phyloP scores from a whole-genome alignment of 768 basidiomycete genomes.

The Tylopilus plumbeoviolaceoides region DNA sequence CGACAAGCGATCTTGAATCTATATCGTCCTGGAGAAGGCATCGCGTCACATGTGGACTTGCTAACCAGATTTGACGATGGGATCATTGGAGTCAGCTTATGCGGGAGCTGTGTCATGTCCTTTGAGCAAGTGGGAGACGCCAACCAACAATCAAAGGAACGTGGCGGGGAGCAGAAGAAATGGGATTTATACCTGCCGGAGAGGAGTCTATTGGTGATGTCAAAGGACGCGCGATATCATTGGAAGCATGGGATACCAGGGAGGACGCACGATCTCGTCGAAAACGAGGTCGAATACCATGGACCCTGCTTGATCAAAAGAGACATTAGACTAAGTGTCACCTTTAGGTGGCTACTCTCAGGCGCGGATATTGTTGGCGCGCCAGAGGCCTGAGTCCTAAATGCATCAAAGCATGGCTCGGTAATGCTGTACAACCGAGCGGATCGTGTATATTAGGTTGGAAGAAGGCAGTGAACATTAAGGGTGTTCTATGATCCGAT shows the following conservation, averaged over 20 bases:
- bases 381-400: conserved; percentile 16
- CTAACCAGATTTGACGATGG: conserved; percentile 82
- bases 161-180: not conserved
- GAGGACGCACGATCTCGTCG: conserved; percentile 56
- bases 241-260: conserved; percentile 89
- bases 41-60: conserved; percentile 84
- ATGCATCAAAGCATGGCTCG: conserved; percentile 1
- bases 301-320: conserved; percentile 43
- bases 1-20: conserved; percentile 89
- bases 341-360: conserved; percentile 80
- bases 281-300: conserved; percentile 23
- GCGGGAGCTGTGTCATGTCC: conserved; percentile 76
- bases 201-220: conserved; percentile 72
- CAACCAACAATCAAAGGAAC: not conserved
- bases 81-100: conserved; percentile 83
- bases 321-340: conserved; percentile 68
- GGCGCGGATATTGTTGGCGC: conserved; percentile 84
- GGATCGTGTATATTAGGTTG: not conserved
- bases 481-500: conserved; percentile 27
- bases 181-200: conserved; percentile 68
- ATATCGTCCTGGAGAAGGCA: conserved; percentile 87
- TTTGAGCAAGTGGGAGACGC: conserved; percentile 41
- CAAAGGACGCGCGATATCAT: conserved; percentile 74
- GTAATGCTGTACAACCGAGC: not conserved
- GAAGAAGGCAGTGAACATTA: conserved; percentile 21